These are phyloP conservation scores for Ustilago tritici DNA, from an alignment of 1,284 basidiomycete species.

Conservation along the genomic window DNA sequence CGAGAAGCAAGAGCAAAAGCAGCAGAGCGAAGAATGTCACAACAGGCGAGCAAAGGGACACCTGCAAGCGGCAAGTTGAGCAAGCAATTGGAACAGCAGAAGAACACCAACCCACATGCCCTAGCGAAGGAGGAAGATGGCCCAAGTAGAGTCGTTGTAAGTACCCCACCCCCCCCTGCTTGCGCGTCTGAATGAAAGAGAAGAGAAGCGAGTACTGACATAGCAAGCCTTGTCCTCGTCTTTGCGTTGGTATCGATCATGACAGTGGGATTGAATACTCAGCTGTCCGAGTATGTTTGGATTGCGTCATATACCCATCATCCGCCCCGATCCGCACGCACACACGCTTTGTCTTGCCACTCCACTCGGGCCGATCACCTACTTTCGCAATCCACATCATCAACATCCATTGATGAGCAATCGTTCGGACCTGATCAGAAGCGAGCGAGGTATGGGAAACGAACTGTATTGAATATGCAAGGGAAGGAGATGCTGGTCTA, in stretches of 20 bases:
- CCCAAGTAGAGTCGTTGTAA: slow-evolving; percentile 41
- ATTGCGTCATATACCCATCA: background rate
- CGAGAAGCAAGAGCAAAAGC: slow-evolving; percentile 41
- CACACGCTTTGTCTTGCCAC: background rate
- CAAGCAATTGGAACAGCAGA: slow-evolving; percentile 28
- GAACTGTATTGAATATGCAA: slow-evolving; percentile 5
- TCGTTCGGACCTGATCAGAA: background rate
- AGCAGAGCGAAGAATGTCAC: slow-evolving; percentile 31
- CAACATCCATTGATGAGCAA: background rate
- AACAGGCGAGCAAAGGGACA: slow-evolving; percentile 31
- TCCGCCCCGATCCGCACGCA: background rate
- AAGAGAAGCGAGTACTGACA: background rate
- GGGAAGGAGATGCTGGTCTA: background rate
- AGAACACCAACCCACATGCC: slow-evolving; percentile 14
- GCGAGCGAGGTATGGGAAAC: background rate
- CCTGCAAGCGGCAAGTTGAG: slow-evolving; percentile 35
- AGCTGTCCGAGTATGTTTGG: background rate
- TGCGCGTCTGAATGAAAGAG: background rate
- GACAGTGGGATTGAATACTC: slow-evolving; percentile 3
- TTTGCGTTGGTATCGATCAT: background rate
- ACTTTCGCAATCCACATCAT: background rate
- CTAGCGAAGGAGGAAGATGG: slow-evolving; percentile 11
- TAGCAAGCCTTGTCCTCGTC: no score
- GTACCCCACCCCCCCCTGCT: slow-evolving; percentile 3
- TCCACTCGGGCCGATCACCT: background rate